Base-by-base conservation (phyloP, 2,329 filamentous ascomycete species). In the Periconia sp. region DNA sequence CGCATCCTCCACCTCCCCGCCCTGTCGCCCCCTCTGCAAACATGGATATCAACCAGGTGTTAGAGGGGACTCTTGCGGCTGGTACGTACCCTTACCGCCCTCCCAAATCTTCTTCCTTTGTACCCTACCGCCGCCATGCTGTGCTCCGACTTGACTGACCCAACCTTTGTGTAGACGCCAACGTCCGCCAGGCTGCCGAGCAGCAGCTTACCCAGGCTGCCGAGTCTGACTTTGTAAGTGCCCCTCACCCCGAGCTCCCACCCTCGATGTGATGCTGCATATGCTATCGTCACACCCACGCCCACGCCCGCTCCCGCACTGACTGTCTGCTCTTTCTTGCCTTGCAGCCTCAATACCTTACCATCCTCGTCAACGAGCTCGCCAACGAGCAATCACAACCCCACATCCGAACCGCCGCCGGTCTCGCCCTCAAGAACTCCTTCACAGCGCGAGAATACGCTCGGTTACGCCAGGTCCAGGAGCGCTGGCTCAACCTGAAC, bases 31-130 rank as follows among this genome's bases (percentile, higher is more conserved):
- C 67, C 68, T 68, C 66, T 63, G 60, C 72, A 77, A 91, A 85
- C 81, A 92, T 95, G 89, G 91, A 97, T 82, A 95, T 97, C 82
- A 96, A 93, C 82, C 89, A 92, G 81, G 93, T 99, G 82, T 89
- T 99, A 82, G 87, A 91, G 79, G 93, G 92, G 82, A 97, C 94
- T 77, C 87, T 97, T 80, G 95, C 92, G 74, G 84, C 92, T 74
- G 93, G 94, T 97, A 81, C 76, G 89, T 52, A 45, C 51, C 59
- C 49, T 48, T 42, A 18, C 49, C 49, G 47, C 53, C 43, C 52
- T 40, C 46, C 50, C 50, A 45, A 51, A 44, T 49, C 50, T n/a
- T 37, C 15, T 37, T 5, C 11, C 33, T 37, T 37, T 37, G 33
- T 37, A 3, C 15, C 10, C 6, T 37, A 13, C 33, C 33, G 10